phyloP scores from a whole-genome alignment of 257 asterid genomes.

The Prunella vulgaris region DNA sequence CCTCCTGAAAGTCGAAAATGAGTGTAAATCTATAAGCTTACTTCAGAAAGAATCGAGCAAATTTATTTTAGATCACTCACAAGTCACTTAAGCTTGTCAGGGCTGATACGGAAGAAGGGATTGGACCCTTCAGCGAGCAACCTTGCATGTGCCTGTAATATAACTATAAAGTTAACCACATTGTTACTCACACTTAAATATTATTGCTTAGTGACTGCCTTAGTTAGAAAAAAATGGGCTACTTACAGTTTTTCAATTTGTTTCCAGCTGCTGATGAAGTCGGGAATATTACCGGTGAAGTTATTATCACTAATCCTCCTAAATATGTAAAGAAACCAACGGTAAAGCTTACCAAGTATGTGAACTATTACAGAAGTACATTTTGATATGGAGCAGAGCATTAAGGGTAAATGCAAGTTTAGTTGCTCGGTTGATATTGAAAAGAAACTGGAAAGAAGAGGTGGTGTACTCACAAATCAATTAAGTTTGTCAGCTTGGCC shows the following conservation, averaged over 20 bases:
- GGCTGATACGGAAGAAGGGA: slow-evolving; percentile 69
- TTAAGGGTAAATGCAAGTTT: neutral
- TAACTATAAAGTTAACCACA: slow-evolving; percentile 13
- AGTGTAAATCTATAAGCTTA: neutral
- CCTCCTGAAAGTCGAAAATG: slow-evolving; percentile 57
- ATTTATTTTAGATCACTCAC: slow-evolving; percentile 38
- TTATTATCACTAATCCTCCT: slow-evolving; percentile 91
- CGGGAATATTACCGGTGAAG: slow-evolving; percentile 83
- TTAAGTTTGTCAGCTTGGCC: slow-evolving; percentile 58
- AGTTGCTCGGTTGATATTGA: neutral
- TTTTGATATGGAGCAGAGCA: neutral
- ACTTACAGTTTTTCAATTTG: slow-evolving; percentile 77
- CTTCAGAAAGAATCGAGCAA: neutral
- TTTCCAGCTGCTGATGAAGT: slow-evolving; percentile 76
- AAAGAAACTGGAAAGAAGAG: neutral
- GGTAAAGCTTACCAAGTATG: neutral
- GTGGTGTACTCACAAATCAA: slow-evolving; percentile 56
- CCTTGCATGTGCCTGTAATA: slow-evolving; percentile 86
- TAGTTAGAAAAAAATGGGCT: neutral
- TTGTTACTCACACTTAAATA: neutral
- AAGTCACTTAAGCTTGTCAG: slow-evolving; percentile 63
- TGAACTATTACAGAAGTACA: neutral
- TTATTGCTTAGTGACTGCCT: neutral
- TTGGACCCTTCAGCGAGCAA: slow-evolving; percentile 83
- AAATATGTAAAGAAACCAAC: neutral